A percentile compares a stretch with the other conserved stretches of the same genome.
Evolutionary conservation across 1,139 yeast genomes (phyloP).

Genomic region (Yamadazyma triangularis): DNA sequence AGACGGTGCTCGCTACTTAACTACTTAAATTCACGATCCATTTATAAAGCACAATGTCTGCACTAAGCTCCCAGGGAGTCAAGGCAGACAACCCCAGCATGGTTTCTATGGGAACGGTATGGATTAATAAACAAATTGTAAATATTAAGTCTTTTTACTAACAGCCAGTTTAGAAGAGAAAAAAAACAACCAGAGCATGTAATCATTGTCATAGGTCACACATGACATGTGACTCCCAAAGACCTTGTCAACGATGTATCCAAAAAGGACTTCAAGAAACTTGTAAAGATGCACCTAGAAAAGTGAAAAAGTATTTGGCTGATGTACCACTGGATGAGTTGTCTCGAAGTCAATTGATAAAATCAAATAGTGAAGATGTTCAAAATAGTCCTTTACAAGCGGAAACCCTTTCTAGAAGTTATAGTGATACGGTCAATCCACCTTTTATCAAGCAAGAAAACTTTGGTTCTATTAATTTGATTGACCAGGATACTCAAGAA

Average conservation of each 20-base stretch:
- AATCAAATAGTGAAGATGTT: conserved; percentile 4
- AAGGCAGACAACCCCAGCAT: too few relatives aligned
- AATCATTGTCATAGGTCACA: conserved; percentile 83
- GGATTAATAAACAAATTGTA: background rate
- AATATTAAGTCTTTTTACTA: background rate
- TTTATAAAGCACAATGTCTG: too few relatives aligned
- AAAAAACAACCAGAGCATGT: conserved; percentile 78
- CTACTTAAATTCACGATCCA: too few relatives aligned
- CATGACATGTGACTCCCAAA: conserved; percentile 71
- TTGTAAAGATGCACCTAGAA: conserved; percentile 88
- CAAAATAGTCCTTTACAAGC: background rate
- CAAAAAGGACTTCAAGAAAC: conserved; percentile 63
- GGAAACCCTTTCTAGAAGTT: conserved; percentile 3
- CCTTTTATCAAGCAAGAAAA: conserved; percentile 5
- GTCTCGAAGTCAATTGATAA: conserved; percentile 4
- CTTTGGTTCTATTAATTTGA: background rate
- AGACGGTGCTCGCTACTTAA: too few relatives aligned
- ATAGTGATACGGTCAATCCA: background rate
- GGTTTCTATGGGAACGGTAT: too few relatives aligned
- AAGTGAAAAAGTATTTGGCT: conserved; percentile 72
- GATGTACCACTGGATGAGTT: conserved; percentile 39
- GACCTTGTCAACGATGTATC: conserved; percentile 85
- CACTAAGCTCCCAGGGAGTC: too few relatives aligned
- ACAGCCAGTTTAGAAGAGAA: conserved; percentile 6
- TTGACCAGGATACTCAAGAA: background rate